These are phyloP conservation scores for Isabelozyma pseudorhagii DNA, from an alignment of 805 yeast species.

Conservation along the genomic window DNA sequence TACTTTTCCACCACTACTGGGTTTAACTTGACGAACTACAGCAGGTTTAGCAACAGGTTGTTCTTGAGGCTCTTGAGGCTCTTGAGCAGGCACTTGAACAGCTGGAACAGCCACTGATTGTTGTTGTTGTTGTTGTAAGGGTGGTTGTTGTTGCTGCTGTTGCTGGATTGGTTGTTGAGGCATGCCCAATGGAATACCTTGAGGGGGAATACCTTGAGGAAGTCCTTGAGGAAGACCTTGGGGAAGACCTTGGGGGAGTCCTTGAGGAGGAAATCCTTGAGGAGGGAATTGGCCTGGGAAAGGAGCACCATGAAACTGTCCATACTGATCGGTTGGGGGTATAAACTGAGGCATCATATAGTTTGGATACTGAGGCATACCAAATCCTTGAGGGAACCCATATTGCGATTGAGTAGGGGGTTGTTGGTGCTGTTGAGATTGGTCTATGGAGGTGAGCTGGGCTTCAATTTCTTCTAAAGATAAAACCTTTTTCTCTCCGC, in stretches of 20 bases:
- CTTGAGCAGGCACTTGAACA: constrained; percentile 5
- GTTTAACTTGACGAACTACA: constrained; percentile 1
- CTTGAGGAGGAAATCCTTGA: constrained; percentile 8
- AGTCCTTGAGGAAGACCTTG: constrained; percentile 8
- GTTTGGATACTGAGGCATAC: constrained; percentile 33
- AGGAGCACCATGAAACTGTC: constrained; percentile 26
- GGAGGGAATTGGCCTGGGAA: constrained; percentile 20
- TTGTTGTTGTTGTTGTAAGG: constrained; percentile 4
- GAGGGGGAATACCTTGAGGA: constrained; percentile 10
- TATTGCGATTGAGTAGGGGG: constrained; percentile 14
- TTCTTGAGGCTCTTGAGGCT: constrained; percentile 1
- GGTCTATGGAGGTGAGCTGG: constrained; percentile 52
- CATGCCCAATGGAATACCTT: constrained; percentile 8
- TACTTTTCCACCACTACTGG: constrained; percentile 6
- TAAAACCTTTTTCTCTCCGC: constrained; percentile 45
- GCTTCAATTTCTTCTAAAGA: constrained; percentile 87
- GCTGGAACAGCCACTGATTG: constrained; percentile 8
- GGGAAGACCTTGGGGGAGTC: constrained; percentile 8
- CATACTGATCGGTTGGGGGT: constrained; percentile 35
- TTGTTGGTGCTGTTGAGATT: constrained; percentile 18
- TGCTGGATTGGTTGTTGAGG: constrained; percentile 12
- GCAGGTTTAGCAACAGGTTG: constrained; percentile 1
- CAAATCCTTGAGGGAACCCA: constrained; percentile 31
- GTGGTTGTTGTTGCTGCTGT: constrained; percentile 7
- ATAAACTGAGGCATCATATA: constrained; percentile 41